Evolutionary conservation across 306 rosid genomes (phyloP), one percentile per base, ranked within the genome.

Genomic region (Prunus persica): DNA sequence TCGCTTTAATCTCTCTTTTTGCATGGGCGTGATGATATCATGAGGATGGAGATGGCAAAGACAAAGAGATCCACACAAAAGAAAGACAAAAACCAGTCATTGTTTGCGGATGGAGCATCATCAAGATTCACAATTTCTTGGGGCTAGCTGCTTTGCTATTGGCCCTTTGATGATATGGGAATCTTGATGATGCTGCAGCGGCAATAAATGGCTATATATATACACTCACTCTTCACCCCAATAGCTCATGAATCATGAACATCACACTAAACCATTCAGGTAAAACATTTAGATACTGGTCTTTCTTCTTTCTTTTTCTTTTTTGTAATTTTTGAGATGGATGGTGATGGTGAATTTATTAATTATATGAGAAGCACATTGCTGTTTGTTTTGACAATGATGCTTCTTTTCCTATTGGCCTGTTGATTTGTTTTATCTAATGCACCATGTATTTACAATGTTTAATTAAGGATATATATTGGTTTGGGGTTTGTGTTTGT

Each of bases 101-200:
- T 91, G 72, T 80, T 88, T 73, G 92, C 93, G 62, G 83, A 83
- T 93, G 98, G 89, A 91, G 96, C 97, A 91, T 87, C 96, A 83
- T 93, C 96, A 93, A 86, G 98, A 91, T 93, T 93, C 98, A 78
- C 97, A 91, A 58, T 61, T 65, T 71, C 38, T 49, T 47, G 27
- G 38, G 73, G 73, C 43, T 7, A 38, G 43, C 8, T 38, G 43
- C 43, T 38, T 7, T 38, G 18, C 30, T 32, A 25, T 41, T 16
- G 41, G 5, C 69, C 78, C 49, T 64, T 66, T 67, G 47, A 67
- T 64, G 77, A 72, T 81, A 6, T 86, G 97, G 85, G 98, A 93
- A 93, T 93, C 98, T 79, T 93, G 93, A 93, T 89, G 96, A 89
- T 91, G 96, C 96, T 91, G 89, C 89, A 86, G 89, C 78, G 70